Percentiles rank a stretch among this genome's conserved stretches.
These are phyloP conservation scores for Cryomyces antarcticus DNA, from an alignment of 495 filamentous ascomycete genomes.

Conservation along the genomic window DNA sequence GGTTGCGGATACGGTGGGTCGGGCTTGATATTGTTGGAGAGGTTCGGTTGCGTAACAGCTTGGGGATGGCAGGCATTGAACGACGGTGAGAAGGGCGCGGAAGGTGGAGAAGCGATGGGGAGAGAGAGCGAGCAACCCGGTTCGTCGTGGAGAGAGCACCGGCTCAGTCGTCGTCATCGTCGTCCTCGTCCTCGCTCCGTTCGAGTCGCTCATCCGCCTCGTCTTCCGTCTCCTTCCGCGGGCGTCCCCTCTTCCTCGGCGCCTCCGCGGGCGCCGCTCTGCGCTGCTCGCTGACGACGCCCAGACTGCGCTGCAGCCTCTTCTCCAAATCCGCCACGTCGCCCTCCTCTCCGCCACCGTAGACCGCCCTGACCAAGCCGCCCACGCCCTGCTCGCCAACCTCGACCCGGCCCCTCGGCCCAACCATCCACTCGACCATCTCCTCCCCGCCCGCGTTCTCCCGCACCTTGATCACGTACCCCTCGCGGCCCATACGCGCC, in stretches of 20 bases:
- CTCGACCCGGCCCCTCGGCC: constrained; percentile 71
- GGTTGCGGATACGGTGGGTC: too few relatives aligned
- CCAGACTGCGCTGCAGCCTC: constrained; percentile 17
- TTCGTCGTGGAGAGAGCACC: background rate
- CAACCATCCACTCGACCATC: constrained; percentile 53
- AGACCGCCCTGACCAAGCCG: constrained; percentile 44
- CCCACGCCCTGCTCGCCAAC: constrained; percentile 54
- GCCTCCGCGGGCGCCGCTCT: background rate
- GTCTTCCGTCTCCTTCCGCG: constrained; percentile 1
- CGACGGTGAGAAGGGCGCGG: background rate
- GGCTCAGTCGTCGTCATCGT: constrained; percentile 1
- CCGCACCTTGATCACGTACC: constrained; percentile 57
- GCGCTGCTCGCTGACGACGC: constrained; percentile 1
- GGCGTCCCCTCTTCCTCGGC: constrained; percentile 5
- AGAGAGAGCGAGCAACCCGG: background rate
- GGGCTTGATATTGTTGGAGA: too few relatives aligned
- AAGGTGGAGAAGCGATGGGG: background rate
- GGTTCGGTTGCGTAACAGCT: background rate
- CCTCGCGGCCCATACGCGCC: constrained; percentile 54
- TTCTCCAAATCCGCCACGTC: constrained; percentile 14
- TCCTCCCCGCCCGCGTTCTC: constrained; percentile 32
- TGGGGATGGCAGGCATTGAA: background rate
- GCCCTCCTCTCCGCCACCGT: constrained; percentile 12
- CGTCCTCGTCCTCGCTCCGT: constrained; percentile 4
- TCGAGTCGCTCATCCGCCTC: constrained; percentile 5